phyloP scores from a whole-genome alignment of 768 basidiomycete genomes.

The Lentinus tigrinus region DNA sequence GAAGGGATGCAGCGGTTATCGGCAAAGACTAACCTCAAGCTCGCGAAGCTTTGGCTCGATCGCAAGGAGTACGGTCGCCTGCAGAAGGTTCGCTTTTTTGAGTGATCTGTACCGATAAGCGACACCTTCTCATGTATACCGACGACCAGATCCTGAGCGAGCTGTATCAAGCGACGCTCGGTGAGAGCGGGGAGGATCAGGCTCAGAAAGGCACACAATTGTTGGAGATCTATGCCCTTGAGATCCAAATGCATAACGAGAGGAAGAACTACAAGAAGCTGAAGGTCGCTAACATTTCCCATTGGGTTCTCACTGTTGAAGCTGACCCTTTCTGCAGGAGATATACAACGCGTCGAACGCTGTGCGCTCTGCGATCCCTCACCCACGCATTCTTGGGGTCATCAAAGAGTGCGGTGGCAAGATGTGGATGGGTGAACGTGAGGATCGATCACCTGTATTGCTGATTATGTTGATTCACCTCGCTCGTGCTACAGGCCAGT shows the following conservation, averaged over 20 bases:
- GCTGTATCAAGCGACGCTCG: slow-evolving; percentile 63
- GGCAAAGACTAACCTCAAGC: slow-evolving; percentile 93
- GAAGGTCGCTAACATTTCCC: slow-evolving; percentile 53
- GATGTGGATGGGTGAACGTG: slow-evolving; percentile 99
- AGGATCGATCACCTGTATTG: slow-evolving; percentile 22
- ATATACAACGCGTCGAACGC: slow-evolving; percentile 95
- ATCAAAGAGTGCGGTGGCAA: slow-evolving; percentile 99
- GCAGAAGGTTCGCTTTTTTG: slow-evolving; percentile 54
- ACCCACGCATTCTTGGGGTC: slow-evolving; percentile 97
- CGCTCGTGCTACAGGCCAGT: slow-evolving; percentile 57
- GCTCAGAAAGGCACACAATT: slow-evolving; percentile 94
- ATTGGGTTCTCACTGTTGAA: background rate
- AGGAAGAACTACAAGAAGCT: slow-evolving; percentile 94
- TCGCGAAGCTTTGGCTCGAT: slow-evolving; percentile 97
- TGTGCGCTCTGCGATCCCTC: slow-evolving; percentile 94
- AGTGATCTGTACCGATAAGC: background rate
- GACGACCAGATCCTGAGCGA: slow-evolving; percentile 68
- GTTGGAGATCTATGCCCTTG: slow-evolving; percentile 95
- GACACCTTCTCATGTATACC: background rate
- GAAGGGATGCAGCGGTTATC: slow-evolving; percentile 67
- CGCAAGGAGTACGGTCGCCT: slow-evolving; percentile 86
- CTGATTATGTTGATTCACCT: background rate
- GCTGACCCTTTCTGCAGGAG: slow-evolving; percentile 52
- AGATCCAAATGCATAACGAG: slow-evolving; percentile 99
- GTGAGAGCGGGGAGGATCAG: slow-evolving; percentile 71